Evolutionary conservation across 2,329 filamentous ascomycete species (phyloP), one percentile per base, ranked within the genome.

Genomic region (Knufia petricola): DNA sequence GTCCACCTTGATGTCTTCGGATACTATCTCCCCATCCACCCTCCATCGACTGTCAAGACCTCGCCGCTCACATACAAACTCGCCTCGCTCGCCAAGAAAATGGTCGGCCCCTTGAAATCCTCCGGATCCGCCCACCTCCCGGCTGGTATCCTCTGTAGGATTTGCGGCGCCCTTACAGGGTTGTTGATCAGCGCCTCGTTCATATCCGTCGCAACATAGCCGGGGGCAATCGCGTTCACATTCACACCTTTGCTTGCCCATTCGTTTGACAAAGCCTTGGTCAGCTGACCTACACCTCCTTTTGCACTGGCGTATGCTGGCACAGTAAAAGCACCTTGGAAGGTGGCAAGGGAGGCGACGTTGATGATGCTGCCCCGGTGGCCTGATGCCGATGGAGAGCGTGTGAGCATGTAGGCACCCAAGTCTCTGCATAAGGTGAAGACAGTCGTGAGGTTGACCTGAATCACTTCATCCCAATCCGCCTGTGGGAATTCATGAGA

Each of bases 121-220:
- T 68, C 69, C 1, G 69, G 61, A 9, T 64, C 73, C 0, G 87
- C 88, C 87, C 88, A 94, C 58, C 86, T 72, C 0, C 84, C 87
- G 1, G 85, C 86, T 0, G 88, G 88, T 59, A 95, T 95, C 49
- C 87, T 72, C 28, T 79, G 80, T 60, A 85, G 75, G 58, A 95
- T 95, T 60, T 82, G 82, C 55, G 73, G 77, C 51, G 84, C 75
- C 28, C 88, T 72, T 56, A 76, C 77, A 59, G 76, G 66, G 64
- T 95, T 81, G 44, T 81, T 77, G 34, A 94, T 78, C 60, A 95
- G 67, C 2, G 87, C 88, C 56, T 75, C 76, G 64, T 95, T 95
- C 89, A 95, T 95, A 52, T 95, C 88, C n/a, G 88, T 95, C 44
- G 78, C 85, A 58, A 94, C 85, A 66, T 95, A 95, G 0, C 88